Evolutionary conservation across 176 grass and related monocot species (phyloP).

Genomic region (Juncus inflexus): DNA sequence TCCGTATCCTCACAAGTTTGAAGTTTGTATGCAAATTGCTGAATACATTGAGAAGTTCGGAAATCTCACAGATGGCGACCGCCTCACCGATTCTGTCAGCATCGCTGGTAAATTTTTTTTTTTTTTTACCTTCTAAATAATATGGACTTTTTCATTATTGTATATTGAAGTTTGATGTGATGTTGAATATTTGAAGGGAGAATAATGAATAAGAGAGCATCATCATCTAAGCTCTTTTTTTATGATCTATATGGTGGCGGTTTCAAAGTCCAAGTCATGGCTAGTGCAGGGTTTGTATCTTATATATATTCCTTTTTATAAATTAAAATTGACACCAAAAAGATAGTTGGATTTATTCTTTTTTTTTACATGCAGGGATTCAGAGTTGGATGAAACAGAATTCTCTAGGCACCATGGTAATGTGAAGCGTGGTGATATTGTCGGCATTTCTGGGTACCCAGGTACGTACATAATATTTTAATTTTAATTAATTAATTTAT

Average conservation of each 20-base stretch:
- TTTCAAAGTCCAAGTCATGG: constrained; percentile 40
- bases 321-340: too few species aligned
- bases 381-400: constrained; percentile 62
- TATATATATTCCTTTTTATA: not conserved
- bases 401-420: constrained; percentile 57
- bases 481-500: not conserved
- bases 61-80: constrained; percentile 46
- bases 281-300: constrained; percentile 31
- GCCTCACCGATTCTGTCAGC: constrained; percentile 37
- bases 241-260: constrained; percentile 81
- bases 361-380: constrained; percentile 39
- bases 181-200: constrained; percentile 54
- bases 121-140: too few species aligned
- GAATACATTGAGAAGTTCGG: constrained; percentile 22
- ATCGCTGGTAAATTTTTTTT: constrained; percentile 48
- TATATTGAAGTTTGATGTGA: constrained; percentile 3
- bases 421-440: constrained; percentile 91
- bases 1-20: constrained; percentile 69
- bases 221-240: constrained; percentile 90
- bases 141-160: too few species aligned
- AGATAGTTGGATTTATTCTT: too few species aligned
- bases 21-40: constrained; percentile 35
- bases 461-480: constrained; percentile 26
- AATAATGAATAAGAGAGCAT: constrained; percentile 90
- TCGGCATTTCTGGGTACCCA: constrained; percentile 79